A percentile compares a stretch with the other conserved stretches of the same genome.
Conservation (phyloP, 2,329 filamentous ascomycete genomes). For the Metarhizium robertsii region DNA sequence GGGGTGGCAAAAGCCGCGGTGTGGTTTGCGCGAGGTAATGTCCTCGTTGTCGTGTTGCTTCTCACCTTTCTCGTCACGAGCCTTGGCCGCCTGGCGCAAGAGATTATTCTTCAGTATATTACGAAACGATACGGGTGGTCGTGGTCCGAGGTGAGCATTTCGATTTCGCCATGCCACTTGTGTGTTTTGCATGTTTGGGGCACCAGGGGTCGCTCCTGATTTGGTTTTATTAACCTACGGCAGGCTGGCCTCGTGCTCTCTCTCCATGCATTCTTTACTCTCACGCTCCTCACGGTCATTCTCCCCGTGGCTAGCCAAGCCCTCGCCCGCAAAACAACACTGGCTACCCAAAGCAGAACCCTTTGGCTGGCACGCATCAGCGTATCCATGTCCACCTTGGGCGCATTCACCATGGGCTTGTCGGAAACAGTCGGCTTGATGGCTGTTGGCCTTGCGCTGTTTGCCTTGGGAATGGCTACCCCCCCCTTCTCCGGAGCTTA, state of each 20-base stretch:
- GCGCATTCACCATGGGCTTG: constrained; percentile 1
- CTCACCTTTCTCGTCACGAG: constrained; percentile 5
- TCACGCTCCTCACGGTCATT: background rate
- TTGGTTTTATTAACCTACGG: background rate
- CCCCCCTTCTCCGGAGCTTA: constrained; percentile 9
- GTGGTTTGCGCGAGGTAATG: background rate
- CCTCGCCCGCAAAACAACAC: background rate
- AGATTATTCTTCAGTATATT: constrained; percentile 9
- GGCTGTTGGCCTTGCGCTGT: background rate
- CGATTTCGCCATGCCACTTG: background rate
- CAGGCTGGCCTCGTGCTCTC: background rate
- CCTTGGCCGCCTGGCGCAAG: constrained; percentile 5
- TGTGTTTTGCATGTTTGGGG: background rate
- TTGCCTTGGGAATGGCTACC: background rate
- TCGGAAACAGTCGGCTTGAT: background rate
- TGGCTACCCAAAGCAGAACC: background rate
- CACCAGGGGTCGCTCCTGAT: background rate
- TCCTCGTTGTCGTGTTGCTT: background rate
- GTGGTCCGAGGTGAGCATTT: constrained; percentile 6
- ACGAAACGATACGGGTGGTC: constrained; percentile 9
- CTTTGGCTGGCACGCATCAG: background rate
- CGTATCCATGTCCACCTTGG: constrained; percentile 3
- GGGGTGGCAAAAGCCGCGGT: background rate
- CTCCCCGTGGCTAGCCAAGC: constrained; percentile 4
- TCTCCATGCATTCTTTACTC: background rate